Percentiles rank a stretch among this genome's conserved stretches.
Conservation (phyloP, 257 asterid genomes). For the Verbascum thapsus region DNA sequence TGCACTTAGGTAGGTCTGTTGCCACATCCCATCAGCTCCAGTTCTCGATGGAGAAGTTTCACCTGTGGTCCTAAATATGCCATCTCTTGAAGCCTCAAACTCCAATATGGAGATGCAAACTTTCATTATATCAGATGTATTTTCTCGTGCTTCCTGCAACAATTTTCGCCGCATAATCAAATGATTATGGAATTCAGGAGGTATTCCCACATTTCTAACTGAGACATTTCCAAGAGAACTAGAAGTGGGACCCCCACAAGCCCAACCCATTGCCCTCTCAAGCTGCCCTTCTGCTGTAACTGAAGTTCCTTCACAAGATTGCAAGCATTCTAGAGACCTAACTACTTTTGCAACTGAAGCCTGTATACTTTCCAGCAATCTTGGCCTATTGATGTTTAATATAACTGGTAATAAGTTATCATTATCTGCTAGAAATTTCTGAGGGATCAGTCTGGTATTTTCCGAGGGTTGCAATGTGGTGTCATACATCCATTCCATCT, state of each 20-base stretch:
- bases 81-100: conserved; percentile 96
- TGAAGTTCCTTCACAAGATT: conserved; percentile 82
- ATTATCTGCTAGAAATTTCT: conserved; percentile 55
- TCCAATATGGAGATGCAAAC: conserved; percentile 81
- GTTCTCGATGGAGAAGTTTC: conserved; percentile 54
- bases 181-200: conserved; percentile 87
- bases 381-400: conserved; percentile 69
- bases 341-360: conserved; percentile 72
- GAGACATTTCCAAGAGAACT: conserved; percentile 52
- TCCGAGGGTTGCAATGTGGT: conserved; percentile 61
- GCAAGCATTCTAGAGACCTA: conserved; percentile 75
- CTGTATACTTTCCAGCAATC: conserved; percentile 69
- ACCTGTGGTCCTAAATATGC: conserved; percentile 55
- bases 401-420: conserved; percentile 65
- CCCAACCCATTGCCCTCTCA: conserved; percentile 99
- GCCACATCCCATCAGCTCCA: conserved; percentile 82
- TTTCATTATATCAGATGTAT: conserved; percentile 79
- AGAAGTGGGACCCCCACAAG: conserved; percentile 92
- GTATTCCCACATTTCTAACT: conserved; percentile 79
- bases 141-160: conserved; percentile 74
- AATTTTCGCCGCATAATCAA: conserved; percentile 61
- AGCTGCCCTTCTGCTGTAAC: conserved; percentile 91
- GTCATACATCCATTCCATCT: conserved; percentile 92
- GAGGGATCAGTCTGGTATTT: conserved; percentile 56
- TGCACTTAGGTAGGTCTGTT: conserved; percentile 74